Conservation (phyloP, 257 asterid genomes). For the Cruciata laevipes region DNA sequence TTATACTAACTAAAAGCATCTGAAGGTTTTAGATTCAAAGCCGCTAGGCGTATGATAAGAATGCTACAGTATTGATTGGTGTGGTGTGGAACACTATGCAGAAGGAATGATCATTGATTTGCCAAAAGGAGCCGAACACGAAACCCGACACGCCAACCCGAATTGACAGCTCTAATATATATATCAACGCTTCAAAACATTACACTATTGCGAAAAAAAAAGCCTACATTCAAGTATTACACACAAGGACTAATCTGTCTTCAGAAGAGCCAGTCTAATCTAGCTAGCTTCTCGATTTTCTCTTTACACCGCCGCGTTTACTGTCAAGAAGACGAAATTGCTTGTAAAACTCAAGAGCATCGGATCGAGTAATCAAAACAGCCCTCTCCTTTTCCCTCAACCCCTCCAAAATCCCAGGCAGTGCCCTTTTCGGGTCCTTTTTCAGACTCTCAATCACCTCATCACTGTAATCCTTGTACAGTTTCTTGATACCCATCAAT, state of each 20-base stretch:
- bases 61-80: no score
- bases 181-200: background rate
- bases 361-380: background rate
- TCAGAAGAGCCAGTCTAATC: background rate
- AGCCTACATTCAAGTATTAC: background rate
- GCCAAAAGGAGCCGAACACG: no score
- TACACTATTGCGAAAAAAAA: background rate
- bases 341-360: background rate
- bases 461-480: background rate
- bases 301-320: background rate
- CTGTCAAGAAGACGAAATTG: background rate
- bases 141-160: no score
- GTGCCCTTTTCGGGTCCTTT: background rate
- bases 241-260: background rate
- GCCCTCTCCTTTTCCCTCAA: background rate
- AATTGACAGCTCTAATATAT: no score
- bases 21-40: no score
- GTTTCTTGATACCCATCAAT: background rate
- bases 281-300: background rate
- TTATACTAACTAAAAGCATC: no score
- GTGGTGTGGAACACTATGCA: no score
- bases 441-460: background rate
- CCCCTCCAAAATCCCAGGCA: background rate
- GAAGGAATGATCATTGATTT: no score
- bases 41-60: no score